These are phyloP conservation scores for Eimeria brunetti DNA, from an alignment of 169 alveolate genomes.

Conservation along the genomic window DNA sequence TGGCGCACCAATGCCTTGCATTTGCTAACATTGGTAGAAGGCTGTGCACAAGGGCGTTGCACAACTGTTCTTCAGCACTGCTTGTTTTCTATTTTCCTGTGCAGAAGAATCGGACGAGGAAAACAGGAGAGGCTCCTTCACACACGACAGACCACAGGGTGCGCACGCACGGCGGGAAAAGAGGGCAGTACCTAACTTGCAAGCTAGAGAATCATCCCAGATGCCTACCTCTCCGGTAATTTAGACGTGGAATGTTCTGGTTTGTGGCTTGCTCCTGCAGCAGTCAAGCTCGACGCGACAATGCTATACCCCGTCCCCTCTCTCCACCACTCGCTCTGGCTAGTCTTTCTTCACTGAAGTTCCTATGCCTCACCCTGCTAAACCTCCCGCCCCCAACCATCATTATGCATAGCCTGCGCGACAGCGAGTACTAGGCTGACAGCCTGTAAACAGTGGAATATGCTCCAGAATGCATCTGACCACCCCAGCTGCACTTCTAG, in stretches of 20 bases:
- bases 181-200: not conserved
- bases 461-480: not conserved
- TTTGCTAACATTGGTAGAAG: not conserved
- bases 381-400: not conserved
- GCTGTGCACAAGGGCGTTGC: not conserved
- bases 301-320: conserved; percentile 40
- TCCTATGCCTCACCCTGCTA: not conserved
- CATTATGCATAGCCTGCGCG: not conserved
- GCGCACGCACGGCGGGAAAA: not conserved
- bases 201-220: not conserved
- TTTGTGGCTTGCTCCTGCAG: conserved; percentile 17
- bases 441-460: not conserved
- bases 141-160: conserved; percentile 21
- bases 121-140: not conserved
- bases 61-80: not conserved
- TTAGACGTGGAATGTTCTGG: not conserved
- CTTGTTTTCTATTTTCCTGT: not conserved
- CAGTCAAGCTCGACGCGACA: conserved; percentile 32
- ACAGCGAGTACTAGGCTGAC: not conserved
- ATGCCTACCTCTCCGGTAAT: too few relatives aligned
- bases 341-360: conserved; percentile 47
- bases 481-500: not conserved
- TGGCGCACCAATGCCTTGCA: not conserved
- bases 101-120: conserved; percentile 25
- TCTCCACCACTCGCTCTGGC: conserved; percentile 57